Evolutionary conservation across 352 stramenopile species (phyloP).

Genomic region (Phytophthora cryptogea): DNA sequence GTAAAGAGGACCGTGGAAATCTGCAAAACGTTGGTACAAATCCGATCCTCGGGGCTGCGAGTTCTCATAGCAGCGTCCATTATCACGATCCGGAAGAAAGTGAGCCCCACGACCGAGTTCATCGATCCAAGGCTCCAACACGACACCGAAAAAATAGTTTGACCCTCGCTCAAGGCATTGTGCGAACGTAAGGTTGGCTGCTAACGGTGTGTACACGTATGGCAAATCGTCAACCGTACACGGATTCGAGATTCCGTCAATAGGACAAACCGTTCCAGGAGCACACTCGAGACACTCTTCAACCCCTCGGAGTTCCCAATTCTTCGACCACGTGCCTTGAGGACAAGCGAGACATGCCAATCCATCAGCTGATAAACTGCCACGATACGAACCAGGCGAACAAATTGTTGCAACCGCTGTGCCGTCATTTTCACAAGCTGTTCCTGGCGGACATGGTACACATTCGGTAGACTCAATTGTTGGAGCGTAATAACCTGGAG

Average conservation of each 20-base stretch:
- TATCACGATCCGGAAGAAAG: slow-evolving; percentile 80
- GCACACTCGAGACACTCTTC: slow-evolving; percentile 93
- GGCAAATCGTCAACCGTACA: slow-evolving; percentile 94
- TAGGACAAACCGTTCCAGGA: slow-evolving; percentile 91
- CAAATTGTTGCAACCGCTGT: slow-evolving; percentile 90
- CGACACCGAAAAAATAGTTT: slow-evolving; percentile 94
- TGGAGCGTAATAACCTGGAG: slow-evolving; percentile 95
- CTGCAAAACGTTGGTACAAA: slow-evolving; percentile 93
- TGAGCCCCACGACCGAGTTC: slow-evolving; percentile 90
- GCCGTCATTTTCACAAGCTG: slow-evolving; percentile 91
- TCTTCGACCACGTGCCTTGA: slow-evolving; percentile 97
- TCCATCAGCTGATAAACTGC: slow-evolving; percentile 83
- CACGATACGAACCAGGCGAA: slow-evolving; percentile 92
- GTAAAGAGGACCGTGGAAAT: slow-evolving; percentile 95
- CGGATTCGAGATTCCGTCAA: slow-evolving; percentile 95
- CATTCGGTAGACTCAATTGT: slow-evolving; percentile 95
- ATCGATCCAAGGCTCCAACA: slow-evolving; percentile 96
- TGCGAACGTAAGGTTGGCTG: slow-evolving; percentile 81
- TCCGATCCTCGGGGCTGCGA: slow-evolving; percentile 81
- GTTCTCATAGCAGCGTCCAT: slow-evolving; percentile 95
- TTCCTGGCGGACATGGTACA: slow-evolving; percentile 93
- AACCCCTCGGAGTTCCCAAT: slow-evolving; percentile 96
- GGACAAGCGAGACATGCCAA: slow-evolving; percentile 91
- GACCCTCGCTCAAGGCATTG: slow-evolving; percentile 88
- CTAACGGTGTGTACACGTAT: slow-evolving; percentile 86